Percentiles rank a stretch among this genome's conserved stretches.
These are phyloP conservation scores for Amanita fuliginea DNA, from an alignment of 768 basidiomycete genomes.

Conservation along the genomic window DNA sequence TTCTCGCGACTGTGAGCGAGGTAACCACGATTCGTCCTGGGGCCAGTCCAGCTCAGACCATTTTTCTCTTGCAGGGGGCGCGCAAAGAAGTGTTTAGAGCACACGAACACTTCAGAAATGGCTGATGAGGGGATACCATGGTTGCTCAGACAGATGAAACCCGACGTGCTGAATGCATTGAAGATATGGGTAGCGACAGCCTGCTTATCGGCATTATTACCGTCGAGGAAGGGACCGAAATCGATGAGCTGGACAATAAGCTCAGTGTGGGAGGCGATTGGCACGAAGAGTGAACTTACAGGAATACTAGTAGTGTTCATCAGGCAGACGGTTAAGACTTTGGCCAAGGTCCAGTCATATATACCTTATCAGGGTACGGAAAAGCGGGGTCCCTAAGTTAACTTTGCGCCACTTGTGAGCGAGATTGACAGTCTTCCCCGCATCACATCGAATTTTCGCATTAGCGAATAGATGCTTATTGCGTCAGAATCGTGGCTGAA, in stretches of 20 bases:
- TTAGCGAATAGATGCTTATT: no score
- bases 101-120: slow-evolving; percentile 6
- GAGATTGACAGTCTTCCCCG: no score
- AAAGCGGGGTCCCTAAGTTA: no score
- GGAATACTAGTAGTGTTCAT: not conserved
- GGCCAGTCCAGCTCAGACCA: slow-evolving; percentile 72
- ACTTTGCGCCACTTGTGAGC: no score
- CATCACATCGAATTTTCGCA: no score
- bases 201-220: not conserved
- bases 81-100: not conserved
- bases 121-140: slow-evolving; percentile 55
- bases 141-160: slow-evolving; percentile 68
- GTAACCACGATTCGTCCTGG: slow-evolving; percentile 78
- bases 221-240: not conserved
- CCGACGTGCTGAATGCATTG: slow-evolving; percentile 67
- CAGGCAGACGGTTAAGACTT: not conserved
- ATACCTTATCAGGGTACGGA: not conserved
- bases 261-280: not conserved
- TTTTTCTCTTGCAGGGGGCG: slow-evolving; percentile 30
- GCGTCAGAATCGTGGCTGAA: no score
- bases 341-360: no score
- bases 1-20: slow-evolving; percentile 75
- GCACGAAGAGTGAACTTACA: not conserved
- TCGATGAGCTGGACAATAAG: not conserved
- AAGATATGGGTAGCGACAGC: slow-evolving; percentile 32